A percentile compares a stretch with the other conserved stretches of the same genome.
These are phyloP conservation scores for Aquilaria sinensis DNA, from an alignment of 345 rosid genomes.

Conservation along the genomic window DNA sequence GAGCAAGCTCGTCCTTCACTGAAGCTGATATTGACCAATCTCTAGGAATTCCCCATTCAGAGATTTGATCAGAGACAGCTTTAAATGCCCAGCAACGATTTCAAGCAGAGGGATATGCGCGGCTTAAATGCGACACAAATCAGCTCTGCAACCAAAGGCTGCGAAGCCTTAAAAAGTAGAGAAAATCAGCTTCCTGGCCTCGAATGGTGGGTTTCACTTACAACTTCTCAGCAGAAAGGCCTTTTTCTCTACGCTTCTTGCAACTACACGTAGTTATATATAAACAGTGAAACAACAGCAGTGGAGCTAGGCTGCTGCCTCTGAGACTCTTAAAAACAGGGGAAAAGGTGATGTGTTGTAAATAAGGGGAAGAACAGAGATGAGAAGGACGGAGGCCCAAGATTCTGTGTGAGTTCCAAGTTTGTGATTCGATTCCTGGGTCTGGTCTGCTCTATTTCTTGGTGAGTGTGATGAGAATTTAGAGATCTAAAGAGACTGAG, in stretches of 20 bases:
- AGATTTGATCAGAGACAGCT: conserved; percentile 12
- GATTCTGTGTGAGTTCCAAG: conserved; percentile 22
- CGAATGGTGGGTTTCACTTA: conserved; percentile 10
- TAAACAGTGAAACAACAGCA: too few relatives aligned
- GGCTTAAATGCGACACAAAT: conserved; percentile 29
- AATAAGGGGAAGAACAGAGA: conserved; percentile 2
- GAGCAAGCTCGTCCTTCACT: conserved; percentile 7
- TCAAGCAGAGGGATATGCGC: conserved; percentile 4
- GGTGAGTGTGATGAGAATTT: conserved; percentile 18
- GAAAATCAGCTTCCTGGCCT: conserved; percentile 14
- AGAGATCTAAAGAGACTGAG: conserved; percentile 25
- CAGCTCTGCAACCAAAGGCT: conserved; percentile 20
- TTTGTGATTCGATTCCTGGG: conserved; percentile 32
- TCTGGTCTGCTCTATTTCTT: conserved; percentile 9
- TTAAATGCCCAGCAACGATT: conserved; percentile 23
- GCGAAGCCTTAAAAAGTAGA: conserved; percentile 33
- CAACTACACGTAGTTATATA: neutral
- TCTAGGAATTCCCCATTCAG: conserved; percentile 19
- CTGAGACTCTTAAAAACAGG: too few relatives aligned
- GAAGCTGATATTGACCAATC: conserved; percentile 1
- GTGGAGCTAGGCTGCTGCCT: too few relatives aligned
- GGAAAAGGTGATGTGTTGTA: conserved; percentile 4
- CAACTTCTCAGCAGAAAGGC: conserved; percentile 17
- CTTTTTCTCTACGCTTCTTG: conserved; percentile 13
- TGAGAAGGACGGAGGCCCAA: conserved; percentile 28